phyloP scores from a whole-genome alignment of 495 filamentous ascomycete species.

The Parathielavia appendiculata region DNA sequence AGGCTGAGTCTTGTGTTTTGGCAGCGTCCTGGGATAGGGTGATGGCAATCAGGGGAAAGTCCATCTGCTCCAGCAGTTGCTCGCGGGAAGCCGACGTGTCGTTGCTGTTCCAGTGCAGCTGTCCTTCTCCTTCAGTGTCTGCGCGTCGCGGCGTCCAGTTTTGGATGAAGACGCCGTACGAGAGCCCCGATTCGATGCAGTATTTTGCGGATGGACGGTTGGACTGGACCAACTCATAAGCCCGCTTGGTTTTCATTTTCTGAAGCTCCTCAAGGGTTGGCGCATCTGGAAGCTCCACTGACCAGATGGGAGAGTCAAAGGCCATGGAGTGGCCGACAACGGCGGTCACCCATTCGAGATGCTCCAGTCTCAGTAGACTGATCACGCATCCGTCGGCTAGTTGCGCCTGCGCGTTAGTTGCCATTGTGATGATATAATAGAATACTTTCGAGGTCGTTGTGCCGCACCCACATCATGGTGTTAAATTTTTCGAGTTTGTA shows the following conservation, averaged over 20 bases:
- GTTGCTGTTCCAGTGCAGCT: not conserved
- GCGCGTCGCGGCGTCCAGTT: not conserved
- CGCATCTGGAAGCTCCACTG: not conserved
- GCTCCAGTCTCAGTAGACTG: not conserved
- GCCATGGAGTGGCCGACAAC: not conserved
- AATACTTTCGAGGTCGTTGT: not conserved
- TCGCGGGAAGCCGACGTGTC: not conserved
- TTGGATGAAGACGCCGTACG: not conserved
- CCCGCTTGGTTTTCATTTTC: not conserved
- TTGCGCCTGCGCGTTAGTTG: not conserved
- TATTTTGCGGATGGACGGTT: not conserved
- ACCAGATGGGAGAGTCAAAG: conserved; percentile 6
- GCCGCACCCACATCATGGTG: too few relatives aligned
- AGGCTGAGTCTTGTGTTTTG: not conserved
- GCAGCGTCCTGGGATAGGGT: not conserved
- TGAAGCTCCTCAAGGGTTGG: not conserved
- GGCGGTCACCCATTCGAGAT: not conserved
- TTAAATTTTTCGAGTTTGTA: too few relatives aligned
- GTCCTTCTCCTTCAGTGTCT: not conserved
- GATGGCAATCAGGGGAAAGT: conserved; percentile 1
- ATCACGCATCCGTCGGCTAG: not conserved
- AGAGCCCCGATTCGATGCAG: not conserved
- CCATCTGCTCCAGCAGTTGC: conserved; percentile 1
- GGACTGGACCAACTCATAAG: not conserved
- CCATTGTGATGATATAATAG: not conserved